A percentile compares a stretch with the other conserved stretches of the same genome.
Conservation (phyloP, 1,284 basidiomycete species). For the Cutaneotrichosporon arboriforme region DNA sequence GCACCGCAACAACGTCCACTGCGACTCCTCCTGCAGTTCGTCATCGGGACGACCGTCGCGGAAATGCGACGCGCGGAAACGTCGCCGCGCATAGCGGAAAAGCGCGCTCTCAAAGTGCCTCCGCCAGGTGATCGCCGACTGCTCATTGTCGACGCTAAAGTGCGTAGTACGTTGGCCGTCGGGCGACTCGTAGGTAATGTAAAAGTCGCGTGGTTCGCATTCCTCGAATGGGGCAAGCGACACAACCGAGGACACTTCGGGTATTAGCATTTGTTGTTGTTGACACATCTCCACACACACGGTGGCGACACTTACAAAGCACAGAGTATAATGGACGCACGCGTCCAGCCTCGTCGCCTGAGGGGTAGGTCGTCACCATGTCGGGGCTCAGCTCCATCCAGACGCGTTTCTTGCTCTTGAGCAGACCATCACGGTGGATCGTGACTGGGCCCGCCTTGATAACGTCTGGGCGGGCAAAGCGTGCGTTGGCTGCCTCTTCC, state of each 20-base stretch:
- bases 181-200: slow-evolving; percentile 45
- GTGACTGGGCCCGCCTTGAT: slow-evolving; percentile 57
- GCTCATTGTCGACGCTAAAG: slow-evolving; percentile 56
- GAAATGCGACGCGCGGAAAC: slow-evolving; percentile 18
- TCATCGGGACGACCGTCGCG: background rate
- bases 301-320: slow-evolving; percentile 50
- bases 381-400: slow-evolving; percentile 62
- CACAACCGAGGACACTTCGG: slow-evolving; percentile 23
- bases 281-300: too few relatives aligned
- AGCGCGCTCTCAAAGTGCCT: slow-evolving; percentile 53
- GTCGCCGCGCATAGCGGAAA: slow-evolving; percentile 37
- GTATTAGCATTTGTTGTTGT: too few relatives aligned
- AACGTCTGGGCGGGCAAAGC: slow-evolving; percentile 28
- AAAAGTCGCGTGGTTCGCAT: slow-evolving; percentile 50
- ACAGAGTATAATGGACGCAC: slow-evolving; percentile 56
- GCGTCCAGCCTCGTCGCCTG: slow-evolving; percentile 56
- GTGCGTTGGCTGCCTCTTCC: slow-evolving; percentile 11
- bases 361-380: slow-evolving; percentile 59
- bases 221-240: slow-evolving; percentile 54
- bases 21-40: background rate
- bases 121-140: slow-evolving; percentile 60
- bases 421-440: slow-evolving; percentile 50
- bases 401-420: slow-evolving; percentile 51
- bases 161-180: slow-evolving; percentile 37
- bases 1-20: slow-evolving; percentile 53